Base-by-base conservation (phyloP, 2,329 filamentous ascomycete genomes). In the Beauveria scarabaeidicola region DNA sequence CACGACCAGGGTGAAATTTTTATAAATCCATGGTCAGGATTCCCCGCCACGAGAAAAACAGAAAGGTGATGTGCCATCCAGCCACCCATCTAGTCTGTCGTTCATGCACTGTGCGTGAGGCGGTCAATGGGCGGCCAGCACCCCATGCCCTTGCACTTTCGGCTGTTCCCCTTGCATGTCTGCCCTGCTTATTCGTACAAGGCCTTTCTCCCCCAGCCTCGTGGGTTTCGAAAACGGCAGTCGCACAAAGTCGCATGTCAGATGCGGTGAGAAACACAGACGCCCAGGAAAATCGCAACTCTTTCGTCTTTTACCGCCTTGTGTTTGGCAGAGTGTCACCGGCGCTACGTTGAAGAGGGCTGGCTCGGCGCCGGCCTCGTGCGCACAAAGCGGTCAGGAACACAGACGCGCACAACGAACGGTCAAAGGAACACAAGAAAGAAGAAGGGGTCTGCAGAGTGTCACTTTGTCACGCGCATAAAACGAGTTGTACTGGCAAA, bases 81-180 rank as follows among this genome's bases (percentile, higher is more conserved):
- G 48, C 48, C 56, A 59, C 48, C 25, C 47, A 32, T 59, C 40
- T 52, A 32, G 47, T 52, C 29, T 38, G 56, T 52, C 41, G 47
- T 52, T 59, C 48, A 59, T 59, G 56, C 56, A 59, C 48, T 41
- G 56, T 47, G 25, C 56, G 43, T 46, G 56, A 52, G 51, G 56
- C 56, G 56, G 56, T 59, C 56, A 59, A 47, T 59, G 56, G 32
- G 56, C 29, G 47, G 40, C 56, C 21, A 38, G 40, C 40, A 44
- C 32, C 48, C 55, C 38, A 51, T 51, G 23, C 36, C 55, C 47
- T 44, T 51, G 46, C 47, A 25, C 36, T 29, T 32, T 27, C 25
- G 36, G 23, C 25, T 41, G 36, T 23, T 46, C 48, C 32, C 38
- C 48, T 36, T 58, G 46, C 46, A 50, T 32, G 13, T 8, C 13